phyloP scores from a whole-genome alignment of 306 rosid species.

The Trifolium subterraneum region DNA sequence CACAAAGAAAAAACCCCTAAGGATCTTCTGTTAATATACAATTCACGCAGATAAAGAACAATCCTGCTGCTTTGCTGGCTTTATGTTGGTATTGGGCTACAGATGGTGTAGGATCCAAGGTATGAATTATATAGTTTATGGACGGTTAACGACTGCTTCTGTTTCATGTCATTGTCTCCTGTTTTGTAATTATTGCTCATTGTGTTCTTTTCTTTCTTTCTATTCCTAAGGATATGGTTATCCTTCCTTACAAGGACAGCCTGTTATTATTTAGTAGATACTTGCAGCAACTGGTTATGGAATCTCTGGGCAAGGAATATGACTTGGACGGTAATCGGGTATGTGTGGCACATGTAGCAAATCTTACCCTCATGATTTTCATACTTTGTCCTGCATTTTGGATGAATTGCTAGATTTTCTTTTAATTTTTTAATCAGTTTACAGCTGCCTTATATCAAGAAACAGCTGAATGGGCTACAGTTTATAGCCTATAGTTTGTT shows the following conservation, averaged over 20 bases:
- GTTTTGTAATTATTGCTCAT: slow-evolving; percentile 29
- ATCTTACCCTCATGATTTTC: neutral
- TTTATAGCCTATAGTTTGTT: slow-evolving; percentile 12
- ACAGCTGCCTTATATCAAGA: slow-evolving; percentile 7
- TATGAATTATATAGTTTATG: slow-evolving; percentile 43
- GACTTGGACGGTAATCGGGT: slow-evolving; percentile 98
- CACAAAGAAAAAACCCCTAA: slow-evolving; percentile 3
- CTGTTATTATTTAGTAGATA: slow-evolving; percentile 88
- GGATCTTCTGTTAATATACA: slow-evolving; percentile 11
- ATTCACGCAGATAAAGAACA: slow-evolving; percentile 41
- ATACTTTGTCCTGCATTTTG: slow-evolving; percentile 24
- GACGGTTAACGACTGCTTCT: slow-evolving; percentile 13
- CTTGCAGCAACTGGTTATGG: slow-evolving; percentile 99
- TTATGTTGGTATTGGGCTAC: slow-evolving; percentile 98
- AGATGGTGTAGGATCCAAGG: slow-evolving; percentile 97
- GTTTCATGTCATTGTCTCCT: slow-evolving; percentile 5
- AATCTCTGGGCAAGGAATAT: slow-evolving; percentile 97
- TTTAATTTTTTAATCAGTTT: slow-evolving; percentile 20
- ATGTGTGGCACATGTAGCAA: slow-evolving; percentile 36
- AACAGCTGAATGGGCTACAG: slow-evolving; percentile 5
- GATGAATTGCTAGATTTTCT: slow-evolving; percentile 21
- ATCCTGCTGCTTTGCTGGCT: slow-evolving; percentile 95
- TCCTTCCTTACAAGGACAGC: slow-evolving; percentile 97
- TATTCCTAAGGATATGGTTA: slow-evolving; percentile 86
- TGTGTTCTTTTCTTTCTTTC: slow-evolving; percentile 30